Base-by-base conservation (phyloP, 345 rosid species). In the Boechera retrofracta region DNA sequence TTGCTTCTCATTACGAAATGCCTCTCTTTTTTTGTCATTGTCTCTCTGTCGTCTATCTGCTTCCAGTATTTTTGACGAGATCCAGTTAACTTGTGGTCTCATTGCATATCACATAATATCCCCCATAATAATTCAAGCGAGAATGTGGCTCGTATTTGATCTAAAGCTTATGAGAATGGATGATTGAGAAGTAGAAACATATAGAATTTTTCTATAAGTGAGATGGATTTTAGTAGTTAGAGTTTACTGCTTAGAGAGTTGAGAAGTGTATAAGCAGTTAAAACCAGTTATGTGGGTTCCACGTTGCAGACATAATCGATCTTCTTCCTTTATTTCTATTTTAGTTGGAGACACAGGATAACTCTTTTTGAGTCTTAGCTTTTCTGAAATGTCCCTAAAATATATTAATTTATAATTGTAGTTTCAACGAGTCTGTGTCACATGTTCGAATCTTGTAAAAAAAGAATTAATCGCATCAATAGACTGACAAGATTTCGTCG, bases 281-380 rank as follows among this genome's bases (percentile, higher is more conserved):
- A 68, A 59, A 77, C 75, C 64, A 69, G 70, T 53, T 69, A 76
- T 62, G 77, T 71, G 77, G 81, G 77, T 77, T 71, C 77, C 77
- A 77, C 59, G 72, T 77, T 38, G 57, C 38, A 48, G 62, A 57
- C 72, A 77, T 64, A 56, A 64, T 47, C 71, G 76, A 38, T 71
- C 67, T 70, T 70, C 60, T 77, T 64, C 45, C 45, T 77, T 77
- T 64, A 38, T 47, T 77, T 77, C 76, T 48, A 57, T 64, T 77
- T 77, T 38, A 64, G 81, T 56, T 77, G 61, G 81, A 77, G 81
- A 71, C 81, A 77, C 54, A 38, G 6, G 60, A 71, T 77, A 39
- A 71, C 67, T 71, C 61, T 77, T 56, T 47, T 61, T 53, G 42
- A 71, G 51, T 64, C 71, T 45, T 60, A 61, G 42, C 65, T 44